These are phyloP conservation scores for Saccharomycopsis sp. DNA, from an alignment of 805 yeast species.

Conservation along the genomic window DNA sequence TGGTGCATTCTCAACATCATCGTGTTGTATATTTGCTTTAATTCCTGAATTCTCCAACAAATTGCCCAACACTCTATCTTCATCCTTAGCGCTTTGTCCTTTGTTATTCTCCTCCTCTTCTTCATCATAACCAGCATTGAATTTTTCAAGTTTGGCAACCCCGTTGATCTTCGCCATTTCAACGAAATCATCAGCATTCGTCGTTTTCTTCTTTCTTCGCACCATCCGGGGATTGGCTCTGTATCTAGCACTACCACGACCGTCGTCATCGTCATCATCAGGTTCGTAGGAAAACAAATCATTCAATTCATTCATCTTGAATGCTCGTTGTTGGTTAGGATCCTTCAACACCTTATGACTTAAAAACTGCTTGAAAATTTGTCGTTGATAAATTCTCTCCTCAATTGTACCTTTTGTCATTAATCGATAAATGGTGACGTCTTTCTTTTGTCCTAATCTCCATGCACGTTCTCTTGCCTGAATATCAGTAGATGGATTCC, in stretches of 20 bases:
- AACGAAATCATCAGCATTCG: constrained; percentile 57
- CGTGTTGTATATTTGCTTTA: constrained; percentile 73
- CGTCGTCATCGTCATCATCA: constrained; percentile 48
- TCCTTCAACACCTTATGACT: constrained; percentile 92
- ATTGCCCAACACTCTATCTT: constrained; percentile 65
- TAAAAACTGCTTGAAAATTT: constrained; percentile 88
- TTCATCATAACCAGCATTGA: constrained; percentile 43
- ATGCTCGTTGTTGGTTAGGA: constrained; percentile 89
- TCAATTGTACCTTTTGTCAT: constrained; percentile 95
- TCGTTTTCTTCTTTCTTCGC: constrained; percentile 31
- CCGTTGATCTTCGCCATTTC: constrained; percentile 62
- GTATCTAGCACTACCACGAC: constrained; percentile 47
- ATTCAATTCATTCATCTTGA: constrained; percentile 85
- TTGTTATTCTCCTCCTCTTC: constrained; percentile 25
- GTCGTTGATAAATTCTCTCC: constrained; percentile 94
- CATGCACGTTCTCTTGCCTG: constrained; percentile 97
- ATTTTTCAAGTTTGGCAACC: constrained; percentile 64
- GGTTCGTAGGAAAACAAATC: constrained; percentile 85
- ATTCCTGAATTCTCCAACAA: constrained; percentile 63
- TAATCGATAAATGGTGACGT: constrained; percentile 81
- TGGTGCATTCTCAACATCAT: constrained; percentile 54
- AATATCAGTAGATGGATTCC: constrained; percentile 97
- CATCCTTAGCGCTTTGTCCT: constrained; percentile 37
- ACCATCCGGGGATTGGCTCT: constrained; percentile 31
- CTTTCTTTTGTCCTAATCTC: constrained; percentile 92